phyloP scores from a whole-genome alignment of 306 rosid genomes.

The Trichosanthes truncata region DNA sequence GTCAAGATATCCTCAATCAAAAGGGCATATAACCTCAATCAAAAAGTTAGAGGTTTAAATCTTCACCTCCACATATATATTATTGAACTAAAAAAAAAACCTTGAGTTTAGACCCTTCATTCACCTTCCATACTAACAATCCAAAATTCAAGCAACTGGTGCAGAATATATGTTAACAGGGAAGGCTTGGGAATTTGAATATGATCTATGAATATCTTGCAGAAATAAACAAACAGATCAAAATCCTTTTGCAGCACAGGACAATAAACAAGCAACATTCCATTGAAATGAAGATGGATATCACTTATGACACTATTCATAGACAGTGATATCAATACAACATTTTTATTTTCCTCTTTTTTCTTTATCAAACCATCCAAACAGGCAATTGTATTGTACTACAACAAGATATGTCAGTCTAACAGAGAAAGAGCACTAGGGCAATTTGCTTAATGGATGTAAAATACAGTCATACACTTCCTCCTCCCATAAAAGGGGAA shows the following conservation, averaged over 20 bases:
- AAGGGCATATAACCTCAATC: no score
- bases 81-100: no score
- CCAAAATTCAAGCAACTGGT: neutral
- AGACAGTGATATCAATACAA: neutral
- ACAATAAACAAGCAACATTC: neutral
- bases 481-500: conserved; percentile 12
- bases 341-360: conserved; percentile 2
- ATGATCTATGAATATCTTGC: neutral
- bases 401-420: neutral
- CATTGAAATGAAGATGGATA: neutral
- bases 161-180: neutral
- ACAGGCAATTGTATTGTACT: neutral
- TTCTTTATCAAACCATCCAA: conserved; percentile 2
- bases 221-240: neutral
- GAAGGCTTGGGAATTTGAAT: neutral
- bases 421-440: neutral
- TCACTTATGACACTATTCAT: neutral
- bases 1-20: no score
- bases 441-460: neutral
- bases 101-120: no score
- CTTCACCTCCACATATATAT: no score
- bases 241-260: neutral
- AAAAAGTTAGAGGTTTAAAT: no score
- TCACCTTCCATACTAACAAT: no score
- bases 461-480: neutral